Percentiles rank a stretch among this genome's conserved stretches.
These are phyloP conservation scores for Lactuca sativa DNA, from an alignment of 129 eudicot genomes.

Conservation along the genomic window DNA sequence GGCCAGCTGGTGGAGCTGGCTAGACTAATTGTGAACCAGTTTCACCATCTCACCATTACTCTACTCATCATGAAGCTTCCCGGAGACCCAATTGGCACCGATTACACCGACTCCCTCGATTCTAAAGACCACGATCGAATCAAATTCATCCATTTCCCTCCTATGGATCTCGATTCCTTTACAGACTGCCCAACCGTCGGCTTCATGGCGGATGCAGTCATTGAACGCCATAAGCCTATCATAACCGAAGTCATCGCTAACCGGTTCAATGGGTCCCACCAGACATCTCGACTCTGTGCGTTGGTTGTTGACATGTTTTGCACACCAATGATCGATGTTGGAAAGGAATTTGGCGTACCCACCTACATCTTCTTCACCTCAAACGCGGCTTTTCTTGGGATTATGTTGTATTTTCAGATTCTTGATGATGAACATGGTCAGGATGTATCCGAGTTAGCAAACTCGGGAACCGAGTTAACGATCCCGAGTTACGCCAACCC, in stretches of 20 bases:
- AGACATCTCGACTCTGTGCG: conserved; percentile 17
- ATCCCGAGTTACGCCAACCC: conserved; percentile 38
- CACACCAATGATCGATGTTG: conserved; percentile 58
- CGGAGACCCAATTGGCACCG: conserved; percentile 23
- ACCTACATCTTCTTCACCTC: conserved; percentile 47
- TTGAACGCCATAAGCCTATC: conserved; percentile 36
- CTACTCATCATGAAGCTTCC: conserved; percentile 52
- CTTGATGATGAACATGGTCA: conserved; percentile 32
- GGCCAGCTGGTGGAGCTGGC: conserved; percentile 35
- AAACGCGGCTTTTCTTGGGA: conserved; percentile 43
- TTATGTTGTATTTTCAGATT: conserved; percentile 41
- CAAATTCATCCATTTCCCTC: conserved; percentile 44
- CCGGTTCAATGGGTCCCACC: not conserved
- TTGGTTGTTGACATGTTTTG: conserved; percentile 61
- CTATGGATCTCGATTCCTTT: conserved; percentile 24
- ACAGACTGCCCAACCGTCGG: conserved; percentile 30
- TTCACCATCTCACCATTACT: conserved; percentile 35
- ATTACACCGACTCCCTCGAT: conserved; percentile 32
- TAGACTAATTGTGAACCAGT: conserved; percentile 11
- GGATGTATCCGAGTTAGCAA: conserved; percentile 29
- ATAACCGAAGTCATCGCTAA: conserved; percentile 27
- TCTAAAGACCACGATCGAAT: conserved; percentile 6
- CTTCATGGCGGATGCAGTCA: conserved; percentile 23
- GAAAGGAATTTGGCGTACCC: conserved; percentile 43
- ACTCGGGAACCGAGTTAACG: conserved; percentile 4